Percentiles rank a stretch among this genome's conserved stretches.
These are phyloP conservation scores for Salix caprea DNA, from an alignment of 345 rosid species.

Conservation along the genomic window DNA sequence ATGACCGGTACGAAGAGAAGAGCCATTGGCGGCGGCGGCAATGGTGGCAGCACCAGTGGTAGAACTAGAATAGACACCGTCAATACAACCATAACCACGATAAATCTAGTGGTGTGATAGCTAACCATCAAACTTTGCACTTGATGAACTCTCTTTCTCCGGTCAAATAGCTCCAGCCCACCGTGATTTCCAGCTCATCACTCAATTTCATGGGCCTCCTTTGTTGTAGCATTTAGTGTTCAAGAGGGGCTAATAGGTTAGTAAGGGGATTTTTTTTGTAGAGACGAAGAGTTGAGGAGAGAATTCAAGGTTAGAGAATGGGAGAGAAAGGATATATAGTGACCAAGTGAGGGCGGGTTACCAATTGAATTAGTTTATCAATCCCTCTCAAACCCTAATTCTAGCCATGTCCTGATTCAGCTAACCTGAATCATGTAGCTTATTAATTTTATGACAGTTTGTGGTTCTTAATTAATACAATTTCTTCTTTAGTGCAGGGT, in stretches of 20 bases:
- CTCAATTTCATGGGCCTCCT: neutral
- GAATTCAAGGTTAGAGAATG: neutral
- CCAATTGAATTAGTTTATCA: neutral
- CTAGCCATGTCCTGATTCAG: neutral
- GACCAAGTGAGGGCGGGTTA: no score
- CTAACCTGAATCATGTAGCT: neutral
- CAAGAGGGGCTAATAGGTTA: neutral
- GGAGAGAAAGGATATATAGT: no score
- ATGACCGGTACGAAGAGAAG: constrained; percentile 7
- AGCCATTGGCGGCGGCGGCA: constrained; percentile 4
- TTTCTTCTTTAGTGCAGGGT: neutral
- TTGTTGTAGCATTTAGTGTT: neutral
- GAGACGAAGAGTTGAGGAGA: neutral
- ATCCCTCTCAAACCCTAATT: neutral
- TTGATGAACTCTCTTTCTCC: neutral
- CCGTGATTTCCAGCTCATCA: neutral
- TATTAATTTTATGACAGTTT: neutral
- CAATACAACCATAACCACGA: constrained; percentile 1
- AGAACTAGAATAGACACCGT: neutral
- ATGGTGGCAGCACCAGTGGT: constrained; percentile 3
- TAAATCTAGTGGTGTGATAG: neutral
- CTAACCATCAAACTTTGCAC: neutral
- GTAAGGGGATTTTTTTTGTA: neutral
- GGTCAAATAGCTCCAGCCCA: neutral
- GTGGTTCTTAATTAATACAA: neutral